phyloP scores from a whole-genome alignment of 2,329 filamentous ascomycete species.

The Calonectria pseudoreteaudii region DNA sequence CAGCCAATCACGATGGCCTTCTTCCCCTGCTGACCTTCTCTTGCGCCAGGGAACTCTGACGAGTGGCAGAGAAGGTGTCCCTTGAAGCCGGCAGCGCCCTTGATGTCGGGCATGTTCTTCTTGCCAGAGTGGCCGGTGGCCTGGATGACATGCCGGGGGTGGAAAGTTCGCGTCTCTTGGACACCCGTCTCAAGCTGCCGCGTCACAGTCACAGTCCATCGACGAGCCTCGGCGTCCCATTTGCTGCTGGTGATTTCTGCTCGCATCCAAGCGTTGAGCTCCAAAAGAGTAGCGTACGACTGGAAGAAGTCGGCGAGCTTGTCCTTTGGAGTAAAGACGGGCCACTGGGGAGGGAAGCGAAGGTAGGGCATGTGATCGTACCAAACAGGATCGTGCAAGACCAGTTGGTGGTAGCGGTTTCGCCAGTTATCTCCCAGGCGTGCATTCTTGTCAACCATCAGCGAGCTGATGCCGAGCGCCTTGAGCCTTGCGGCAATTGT shows the following conservation, averaged over 20 bases:
- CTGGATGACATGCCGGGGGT: conserved; percentile 19
- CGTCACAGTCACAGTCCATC: conserved; percentile 15
- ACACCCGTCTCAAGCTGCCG: conserved; percentile 12
- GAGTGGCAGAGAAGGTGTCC: conserved; percentile 20
- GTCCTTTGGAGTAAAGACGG: conserved; percentile 78
- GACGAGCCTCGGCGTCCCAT: conserved; percentile 16
- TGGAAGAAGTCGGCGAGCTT: conserved; percentile 78
- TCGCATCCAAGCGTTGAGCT: conserved; percentile 74
- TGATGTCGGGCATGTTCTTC: conserved; percentile 16
- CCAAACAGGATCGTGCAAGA: conserved; percentile 76
- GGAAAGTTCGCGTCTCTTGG: conserved; percentile 8
- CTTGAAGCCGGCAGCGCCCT: conserved; percentile 15
- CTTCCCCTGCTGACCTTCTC: conserved; percentile 55
- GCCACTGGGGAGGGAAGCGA: conserved; percentile 73
- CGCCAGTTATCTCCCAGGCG: conserved; percentile 75
- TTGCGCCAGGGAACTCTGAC: conserved; percentile 16
- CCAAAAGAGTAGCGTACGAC: conserved; percentile 70
- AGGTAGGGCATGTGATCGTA: conserved; percentile 73
- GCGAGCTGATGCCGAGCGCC: conserved; percentile 64
- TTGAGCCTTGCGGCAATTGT: conserved; percentile 69
- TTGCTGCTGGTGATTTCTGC: conserved; percentile 52
- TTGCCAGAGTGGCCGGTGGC: conserved; percentile 24
- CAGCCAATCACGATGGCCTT: conserved; percentile 75
- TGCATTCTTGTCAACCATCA: conserved; percentile 70
- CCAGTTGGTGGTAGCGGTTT: conserved; percentile 71